Evolutionary conservation across 305 asterid genomes (phyloP).

Genomic region (Fraxinus greggii): DNA sequence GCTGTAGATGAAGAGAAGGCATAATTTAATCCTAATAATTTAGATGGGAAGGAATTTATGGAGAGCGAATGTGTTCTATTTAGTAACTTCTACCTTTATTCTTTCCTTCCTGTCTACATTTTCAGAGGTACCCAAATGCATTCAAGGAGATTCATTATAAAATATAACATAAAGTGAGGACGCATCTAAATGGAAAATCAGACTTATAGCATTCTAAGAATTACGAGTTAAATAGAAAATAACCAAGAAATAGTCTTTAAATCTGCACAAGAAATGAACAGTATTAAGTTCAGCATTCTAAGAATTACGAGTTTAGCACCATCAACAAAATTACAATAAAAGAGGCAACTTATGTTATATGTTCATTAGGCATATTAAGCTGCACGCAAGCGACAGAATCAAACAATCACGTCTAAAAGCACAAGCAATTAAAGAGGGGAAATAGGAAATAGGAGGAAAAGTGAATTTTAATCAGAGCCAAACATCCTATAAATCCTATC

Average conservation of each 20-base stretch:
- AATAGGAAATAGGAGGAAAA: background rate
- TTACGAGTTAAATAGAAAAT: background rate
- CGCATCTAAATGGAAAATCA: background rate
- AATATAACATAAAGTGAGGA: background rate
- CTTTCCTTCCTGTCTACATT: background rate
- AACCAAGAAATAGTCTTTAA: background rate
- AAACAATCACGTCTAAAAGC: background rate
- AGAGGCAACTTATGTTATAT: background rate
- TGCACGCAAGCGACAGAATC: background rate
- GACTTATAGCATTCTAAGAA: too few species aligned
- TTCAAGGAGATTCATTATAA: background rate
- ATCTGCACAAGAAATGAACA: background rate
- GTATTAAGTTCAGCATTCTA: background rate
- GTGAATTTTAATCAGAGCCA: background rate
- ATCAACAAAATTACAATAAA: background rate
- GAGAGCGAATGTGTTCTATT: background rate
- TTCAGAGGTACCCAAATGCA: background rate
- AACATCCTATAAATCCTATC: background rate
- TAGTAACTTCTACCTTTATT: background rate
- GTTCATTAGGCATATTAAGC: background rate
- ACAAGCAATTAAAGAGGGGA: background rate
- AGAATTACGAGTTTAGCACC: background rate
- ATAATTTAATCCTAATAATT: background rate
- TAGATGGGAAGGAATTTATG: background rate
- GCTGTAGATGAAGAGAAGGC: background rate